phyloP scores from a whole-genome alignment of 495 filamentous ascomycete genomes.

The Hypoxylon trugodes region DNA sequence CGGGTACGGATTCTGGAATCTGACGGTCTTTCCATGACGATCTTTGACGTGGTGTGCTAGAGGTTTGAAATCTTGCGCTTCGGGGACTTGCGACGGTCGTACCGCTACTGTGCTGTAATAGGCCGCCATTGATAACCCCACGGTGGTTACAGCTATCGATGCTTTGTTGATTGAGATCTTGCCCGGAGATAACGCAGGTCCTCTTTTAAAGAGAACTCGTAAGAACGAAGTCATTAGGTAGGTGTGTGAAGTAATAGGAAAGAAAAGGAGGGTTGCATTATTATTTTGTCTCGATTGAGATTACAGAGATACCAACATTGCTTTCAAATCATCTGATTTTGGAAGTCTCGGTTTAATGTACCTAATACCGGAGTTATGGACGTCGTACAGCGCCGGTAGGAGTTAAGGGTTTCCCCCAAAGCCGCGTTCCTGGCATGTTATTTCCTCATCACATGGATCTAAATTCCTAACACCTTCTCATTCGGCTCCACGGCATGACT shows the following conservation, averaged over 20 bases:
- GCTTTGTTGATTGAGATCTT: conserved; percentile 30
- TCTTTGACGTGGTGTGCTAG: conserved; percentile 49
- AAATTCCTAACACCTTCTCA: too few species aligned
- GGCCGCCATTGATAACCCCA: conserved; percentile 33
- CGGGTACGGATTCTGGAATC: conserved; percentile 48
- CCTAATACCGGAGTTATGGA: background rate
- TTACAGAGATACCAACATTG: too few species aligned
- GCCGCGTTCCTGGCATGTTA: too few species aligned
- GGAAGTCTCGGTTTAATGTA: too few species aligned
- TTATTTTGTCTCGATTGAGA: background rate
- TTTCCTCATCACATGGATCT: too few species aligned
- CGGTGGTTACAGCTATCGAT: conserved; percentile 17
- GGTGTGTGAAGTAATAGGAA: background rate
- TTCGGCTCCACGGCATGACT: too few species aligned
- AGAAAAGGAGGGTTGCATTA: background rate
- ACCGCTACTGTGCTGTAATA: conserved; percentile 42
- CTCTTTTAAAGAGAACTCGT: conserved; percentile 24
- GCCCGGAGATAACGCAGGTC: conserved; percentile 1
- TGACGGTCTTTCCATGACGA: conserved; percentile 42
- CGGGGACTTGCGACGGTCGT: conserved; percentile 16
- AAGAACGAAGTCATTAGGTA: conserved; percentile 22
- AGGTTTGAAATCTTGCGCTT: conserved; percentile 39
- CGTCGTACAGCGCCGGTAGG: too few species aligned
- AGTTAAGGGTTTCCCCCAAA: too few species aligned
- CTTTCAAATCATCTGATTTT: too few species aligned